These are phyloP conservation scores for Sphagnum contortum DNA, from an alignment of 225 moss, liverwort and hornwort genomes.

Conservation along the genomic window DNA sequence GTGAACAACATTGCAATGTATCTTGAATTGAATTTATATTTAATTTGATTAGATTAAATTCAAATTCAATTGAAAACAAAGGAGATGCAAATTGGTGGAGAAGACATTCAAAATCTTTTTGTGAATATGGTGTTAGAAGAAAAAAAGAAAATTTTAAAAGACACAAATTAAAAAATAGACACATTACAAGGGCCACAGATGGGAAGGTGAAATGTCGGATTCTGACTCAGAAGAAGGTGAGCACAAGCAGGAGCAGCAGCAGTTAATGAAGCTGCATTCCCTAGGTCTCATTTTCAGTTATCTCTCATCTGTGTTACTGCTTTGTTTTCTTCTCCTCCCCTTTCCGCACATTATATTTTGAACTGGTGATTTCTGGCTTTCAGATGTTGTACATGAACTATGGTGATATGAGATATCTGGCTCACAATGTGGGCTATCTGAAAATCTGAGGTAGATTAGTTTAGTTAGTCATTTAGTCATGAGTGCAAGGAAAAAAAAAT, in stretches of 20 bases:
- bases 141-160: no score
- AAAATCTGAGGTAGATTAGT: not conserved
- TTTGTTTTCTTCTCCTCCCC: not conserved
- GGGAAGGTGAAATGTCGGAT: conserved; percentile 48
- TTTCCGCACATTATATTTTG: no score
- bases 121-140: no score
- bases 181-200: conserved; percentile 45
- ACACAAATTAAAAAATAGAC: not conserved
- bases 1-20: no score
- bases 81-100: no score
- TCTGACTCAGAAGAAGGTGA: conserved; percentile 54
- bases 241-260: conserved; percentile 23
- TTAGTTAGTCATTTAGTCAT: not conserved
- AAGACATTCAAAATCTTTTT: no score
- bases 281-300: conserved; percentile 22
- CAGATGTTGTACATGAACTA: not conserved
- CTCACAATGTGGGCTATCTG: not conserved
- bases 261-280: conserved; percentile 46
- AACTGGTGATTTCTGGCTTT: no score
- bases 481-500: not conserved
- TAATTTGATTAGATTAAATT: no score
- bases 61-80: no score
- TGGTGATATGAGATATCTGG: not conserved
- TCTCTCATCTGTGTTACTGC: not conserved
- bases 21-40: no score